Base-by-base conservation (phyloP, 1,284 basidiomycete genomes). In the Cryptococcus sp. region DNA sequence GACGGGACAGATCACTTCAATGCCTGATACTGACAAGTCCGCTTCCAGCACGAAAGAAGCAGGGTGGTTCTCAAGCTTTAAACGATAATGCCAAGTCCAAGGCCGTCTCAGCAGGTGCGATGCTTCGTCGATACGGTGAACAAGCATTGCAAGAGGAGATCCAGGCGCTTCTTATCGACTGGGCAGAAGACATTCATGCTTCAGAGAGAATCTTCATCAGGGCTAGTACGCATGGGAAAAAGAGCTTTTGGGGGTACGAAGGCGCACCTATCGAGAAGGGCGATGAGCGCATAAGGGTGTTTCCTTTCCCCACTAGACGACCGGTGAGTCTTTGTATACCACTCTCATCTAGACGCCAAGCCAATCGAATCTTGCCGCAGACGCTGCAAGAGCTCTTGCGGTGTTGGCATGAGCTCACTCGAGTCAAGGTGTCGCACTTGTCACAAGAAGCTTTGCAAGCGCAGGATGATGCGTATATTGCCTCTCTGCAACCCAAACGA, bases 81-180 rank as follows among this genome's bases (percentile, higher is more conserved):
- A 96, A 98, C 69, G 96, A 99, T 76, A 91, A 93, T 56, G 84
- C 91, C 3, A 95, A 95, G 76, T 91, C 91, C 7, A 86, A 87
- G 58, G 96, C 96, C 0, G 91, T 93, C 70, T 95, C 92, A 76
- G 94, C 94, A 13, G 96, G 96, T 76, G 96, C 96, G 0, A 86
- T 86, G 79, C 83, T 99, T 17, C 89, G 96, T 74, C 86, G 96
- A 61, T 96, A 97, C 73, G 96, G 96, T 54, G 96, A 99, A 75
- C 87, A 90, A 72, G 90, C 92, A 17, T 80, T 99, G 47, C 86
- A 87, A 68, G 93, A 97, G 87, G 93, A 97, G 72, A 94, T 97
- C 57, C 87, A 89, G 40, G 85, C 82, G 58, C 80, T 97, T 10
- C 78, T 97, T 50, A 71, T 78, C 50, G 89, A 91, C 19, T 97